These are phyloP conservation scores for Haplographium delicatum DNA, from an alignment of 495 filamentous ascomycete genomes.

Conservation along the genomic window DNA sequence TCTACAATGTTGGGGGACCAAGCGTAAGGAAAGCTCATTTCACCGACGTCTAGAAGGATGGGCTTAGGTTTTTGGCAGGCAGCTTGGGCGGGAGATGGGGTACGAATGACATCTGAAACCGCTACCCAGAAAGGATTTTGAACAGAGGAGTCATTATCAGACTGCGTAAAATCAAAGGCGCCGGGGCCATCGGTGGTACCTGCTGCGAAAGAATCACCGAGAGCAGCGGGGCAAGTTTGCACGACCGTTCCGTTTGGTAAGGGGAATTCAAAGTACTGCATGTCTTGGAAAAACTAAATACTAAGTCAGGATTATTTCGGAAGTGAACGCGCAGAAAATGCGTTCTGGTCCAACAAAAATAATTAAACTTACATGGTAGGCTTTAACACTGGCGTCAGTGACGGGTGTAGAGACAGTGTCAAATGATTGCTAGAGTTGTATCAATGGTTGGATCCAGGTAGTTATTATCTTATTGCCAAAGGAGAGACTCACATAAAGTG, in stretches of 20 bases:
- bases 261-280: slow-evolving; percentile 54
- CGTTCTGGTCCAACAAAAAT: no score
- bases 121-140: slow-evolving; percentile 74
- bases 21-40: slow-evolving; percentile 67
- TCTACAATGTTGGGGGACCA: slow-evolving; percentile 94
- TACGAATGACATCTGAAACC: slow-evolving; percentile 65
- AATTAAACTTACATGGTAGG: slow-evolving; percentile 16
- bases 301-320: slow-evolving; percentile 44
- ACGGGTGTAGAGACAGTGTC: slow-evolving; percentile 36
- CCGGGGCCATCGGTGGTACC: slow-evolving; percentile 93
- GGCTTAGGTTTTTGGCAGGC: slow-evolving; percentile 82
- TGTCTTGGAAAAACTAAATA: slow-evolving; percentile 67
- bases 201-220: slow-evolving; percentile 92
- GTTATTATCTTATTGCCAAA: no score
- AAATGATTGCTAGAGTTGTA: slow-evolving; percentile 31
- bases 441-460: not conserved
- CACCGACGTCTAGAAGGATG: slow-evolving; percentile 84
- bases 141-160: slow-evolving; percentile 60
- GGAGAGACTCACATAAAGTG: slow-evolving; percentile 47
- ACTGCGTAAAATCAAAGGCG: slow-evolving; percentile 89
- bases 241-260: slow-evolving; percentile 69
- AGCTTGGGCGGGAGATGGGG: slow-evolving; percentile 64
- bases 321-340: no score
- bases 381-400: slow-evolving; percentile 33
- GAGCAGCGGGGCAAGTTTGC: slow-evolving; percentile 79